Base-by-base conservation (phyloP, 164 flowering plant species). In the Chimonanthus salicifolius region DNA sequence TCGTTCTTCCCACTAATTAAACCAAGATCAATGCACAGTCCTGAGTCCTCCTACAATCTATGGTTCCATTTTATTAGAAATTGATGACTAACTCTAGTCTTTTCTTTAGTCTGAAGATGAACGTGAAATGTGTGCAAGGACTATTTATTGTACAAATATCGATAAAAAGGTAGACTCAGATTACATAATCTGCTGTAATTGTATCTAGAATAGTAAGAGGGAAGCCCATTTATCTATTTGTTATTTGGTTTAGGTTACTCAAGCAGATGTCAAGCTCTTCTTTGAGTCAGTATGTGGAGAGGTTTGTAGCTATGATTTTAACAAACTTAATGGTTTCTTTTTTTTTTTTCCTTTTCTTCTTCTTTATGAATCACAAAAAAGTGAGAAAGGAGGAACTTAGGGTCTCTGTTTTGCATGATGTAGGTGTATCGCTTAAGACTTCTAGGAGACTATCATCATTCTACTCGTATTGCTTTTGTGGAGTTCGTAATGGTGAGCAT, bases 101-200 rank as follows among this genome's bases (percentile, higher is more conserved):
- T 72, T 33, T 66, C 20, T 74, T 67, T 78, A 92, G 97, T 79
- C 78, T 81, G 92, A 89, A 81, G 88, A 88, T 84, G 97, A 92
- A 67, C 89, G 92, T 11, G 94, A 92, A 73, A 92, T 92, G 97
- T 92, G 97, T 58, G 82, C 92, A 63, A 84, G 97, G 76, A 92
- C 97, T 78, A 86, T 92, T 47, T 92, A 92, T 64, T 90, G 94
- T 75, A 86, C 97, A 74, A 90, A 92, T 82, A 92, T 92, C 75
- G 94, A 90, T 73, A 90, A 86, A 81, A 90, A 92, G 94, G 94
- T 92, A 63, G 54, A 7, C 74, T 64, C 70, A 58, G 11, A 43
- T 47, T 50, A 58, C 60, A 44, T 65, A 43, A 48, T 21, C n/a
- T 69, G 2, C 58, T 43, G 21, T 15, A 44, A 16, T 5, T 76